Evolutionary conservation across 2,329 filamentous ascomycete species (phyloP).

Genomic region (Monosporascus sp.): DNA sequence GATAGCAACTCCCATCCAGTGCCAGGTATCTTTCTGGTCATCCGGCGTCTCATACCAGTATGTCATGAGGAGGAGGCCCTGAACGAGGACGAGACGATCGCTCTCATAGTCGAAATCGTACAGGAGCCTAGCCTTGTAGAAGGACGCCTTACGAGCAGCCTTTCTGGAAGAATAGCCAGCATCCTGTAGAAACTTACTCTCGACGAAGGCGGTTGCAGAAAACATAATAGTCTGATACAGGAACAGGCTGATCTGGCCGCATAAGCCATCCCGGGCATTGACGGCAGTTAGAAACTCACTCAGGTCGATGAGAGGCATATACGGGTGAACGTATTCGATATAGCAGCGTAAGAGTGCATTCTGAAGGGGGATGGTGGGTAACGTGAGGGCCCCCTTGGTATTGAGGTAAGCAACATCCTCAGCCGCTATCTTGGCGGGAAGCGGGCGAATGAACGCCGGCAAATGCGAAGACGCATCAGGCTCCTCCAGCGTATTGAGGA

Average conservation of each 20-base stretch:
- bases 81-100: slow-evolving; percentile 82
- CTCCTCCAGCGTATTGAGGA: slow-evolving; percentile 42
- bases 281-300: slow-evolving; percentile 55
- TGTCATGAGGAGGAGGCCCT: slow-evolving; percentile 85
- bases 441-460: slow-evolving; percentile 68
- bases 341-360: slow-evolving; percentile 79
- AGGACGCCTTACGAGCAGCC: slow-evolving; percentile 80
- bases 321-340: slow-evolving; percentile 86
- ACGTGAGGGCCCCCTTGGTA: slow-evolving; percentile 75
- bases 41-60: slow-evolving; percentile 98
- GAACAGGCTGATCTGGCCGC: slow-evolving; percentile 73
- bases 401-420: slow-evolving; percentile 82
- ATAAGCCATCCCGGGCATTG: slow-evolving; percentile 60
- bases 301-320: slow-evolving; percentile 81
- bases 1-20: slow-evolving; percentile 96
- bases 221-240: slow-evolving; percentile 96
- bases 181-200: slow-evolving; percentile 67
- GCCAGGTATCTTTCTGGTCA: slow-evolving; percentile 96
- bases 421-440: slow-evolving; percentile 68
- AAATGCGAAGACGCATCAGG: slow-evolving; percentile 45
- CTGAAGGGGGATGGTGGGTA: slow-evolving; percentile 66
- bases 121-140: slow-evolving; percentile 78
- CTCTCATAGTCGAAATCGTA: slow-evolving; percentile 96
- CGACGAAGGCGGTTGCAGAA: slow-evolving; percentile 80
- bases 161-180: slow-evolving; percentile 76